Conservation (phyloP, 2,329 filamentous ascomycete genomes). For the Colletotrichum falcatum region DNA sequence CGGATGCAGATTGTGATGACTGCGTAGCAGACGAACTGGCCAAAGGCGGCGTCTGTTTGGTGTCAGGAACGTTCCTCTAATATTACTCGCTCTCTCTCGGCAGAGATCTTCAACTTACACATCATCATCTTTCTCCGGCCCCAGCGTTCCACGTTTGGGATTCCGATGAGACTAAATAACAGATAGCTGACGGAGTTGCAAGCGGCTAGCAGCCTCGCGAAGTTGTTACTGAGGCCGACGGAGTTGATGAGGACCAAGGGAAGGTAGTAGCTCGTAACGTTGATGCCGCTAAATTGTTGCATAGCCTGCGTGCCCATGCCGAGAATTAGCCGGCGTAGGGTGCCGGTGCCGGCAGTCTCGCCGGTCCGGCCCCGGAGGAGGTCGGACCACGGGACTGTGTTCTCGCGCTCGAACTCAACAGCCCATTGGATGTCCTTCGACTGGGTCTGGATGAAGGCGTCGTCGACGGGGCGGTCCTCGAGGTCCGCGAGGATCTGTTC, state of each 20-base stretch:
- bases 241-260: constrained; percentile 64
- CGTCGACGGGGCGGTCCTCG: constrained; percentile 43
- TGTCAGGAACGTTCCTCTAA: neutral
- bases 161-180: constrained; percentile 45
- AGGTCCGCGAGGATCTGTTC: constrained; percentile 48
- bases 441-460: constrained; percentile 45
- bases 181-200: constrained; percentile 54
- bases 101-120: constrained; percentile 47
- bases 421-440: constrained; percentile 49
- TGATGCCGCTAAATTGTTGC: constrained; percentile 48
- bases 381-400: constrained; percentile 62
- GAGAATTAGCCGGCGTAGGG: constrained; percentile 62
- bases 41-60: constrained; percentile 54
- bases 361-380: constrained; percentile 60
- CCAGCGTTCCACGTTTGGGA: constrained; percentile 52
- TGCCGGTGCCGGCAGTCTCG: constrained; percentile 58
- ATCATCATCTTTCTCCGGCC: constrained; percentile 69
- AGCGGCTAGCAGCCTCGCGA: constrained; percentile 64
- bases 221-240: constrained; percentile 61
- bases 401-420: constrained; percentile 51
- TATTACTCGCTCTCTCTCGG: neutral
- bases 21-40: constrained; percentile 64
- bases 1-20: constrained; percentile 63
- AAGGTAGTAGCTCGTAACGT: constrained; percentile 51
- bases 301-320: constrained; percentile 57